Base-by-base conservation (phyloP, 306 rosid species). In the Clitoria ternatea region DNA sequence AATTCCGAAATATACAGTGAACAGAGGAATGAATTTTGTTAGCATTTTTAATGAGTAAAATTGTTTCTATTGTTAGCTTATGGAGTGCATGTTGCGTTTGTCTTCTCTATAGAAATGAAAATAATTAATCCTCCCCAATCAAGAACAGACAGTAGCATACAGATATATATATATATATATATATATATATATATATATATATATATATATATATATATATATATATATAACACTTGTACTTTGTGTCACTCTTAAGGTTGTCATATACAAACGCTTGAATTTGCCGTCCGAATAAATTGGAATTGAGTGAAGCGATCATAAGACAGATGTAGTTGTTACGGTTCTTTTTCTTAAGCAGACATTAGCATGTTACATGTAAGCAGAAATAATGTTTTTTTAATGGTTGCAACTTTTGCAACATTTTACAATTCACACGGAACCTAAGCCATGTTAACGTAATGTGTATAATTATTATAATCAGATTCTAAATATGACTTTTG, bases 201-300 rank as follows among this genome's bases (percentile, higher is more conserved):
- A 47, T 37, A 49, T 9, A 42, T 23, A 44, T 14, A 11, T 22
- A 47, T 37, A 49, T 9, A 42, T 23, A 44, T 14, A 11, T 22
- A 47, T 37, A 49, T 9, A 15, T 13, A 64, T 43, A 37, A 17
- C 42, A 57, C 56, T 59, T 20, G 65, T n/a, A 32, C 19, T 42
- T 19, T 45, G 69, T 45, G 19, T 27, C 1, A 0, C 18, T 19
- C 42, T 54, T 18, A 30, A 69, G 13, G n/a, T 24, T 37, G 42
- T 44, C 60, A 61, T 33, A 33, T 12, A 32, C 26, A 0, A 26
- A 40, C 1, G 11, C 57, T 44, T 55, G 52, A n/a, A 8, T 74
- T 61, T 50, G 18, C 52, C 56, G 53, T 66, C 61, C 76, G 56
- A 66, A 67, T 49, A 60, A 79, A 17, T 40, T 68, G 80, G 80